phyloP scores from a whole-genome alignment of 305 asterid species.

The Fraxinus dipetala region DNA sequence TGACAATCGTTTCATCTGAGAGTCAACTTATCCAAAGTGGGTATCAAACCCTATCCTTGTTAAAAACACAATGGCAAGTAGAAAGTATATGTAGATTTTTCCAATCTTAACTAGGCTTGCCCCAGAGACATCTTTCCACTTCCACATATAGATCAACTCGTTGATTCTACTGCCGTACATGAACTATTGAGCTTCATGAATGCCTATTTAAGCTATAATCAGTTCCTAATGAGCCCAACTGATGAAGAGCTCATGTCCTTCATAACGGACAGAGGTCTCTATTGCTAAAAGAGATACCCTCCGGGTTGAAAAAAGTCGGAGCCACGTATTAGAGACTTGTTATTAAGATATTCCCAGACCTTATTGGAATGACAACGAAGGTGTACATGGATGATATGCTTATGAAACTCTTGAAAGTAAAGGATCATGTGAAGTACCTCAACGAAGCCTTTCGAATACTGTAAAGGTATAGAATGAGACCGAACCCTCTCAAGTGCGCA shows the following conservation, averaged over 20 bases:
- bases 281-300: background rate
- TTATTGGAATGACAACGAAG: background rate
- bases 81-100: background rate
- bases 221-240: no score
- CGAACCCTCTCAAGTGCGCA: background rate
- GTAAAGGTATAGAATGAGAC: background rate
- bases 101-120: background rate
- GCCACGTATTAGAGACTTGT: background rate
- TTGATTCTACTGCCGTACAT: background rate
- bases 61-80: background rate
- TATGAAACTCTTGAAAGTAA: background rate
- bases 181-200: background rate
- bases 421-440: background rate
- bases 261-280: background rate
- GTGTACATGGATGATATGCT: background rate
- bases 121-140: background rate
- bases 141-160: background rate
- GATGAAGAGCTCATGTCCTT: background rate
- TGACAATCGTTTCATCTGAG: background rate
- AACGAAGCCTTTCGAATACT: background rate
- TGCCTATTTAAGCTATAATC: background rate
- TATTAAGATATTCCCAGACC: background rate
- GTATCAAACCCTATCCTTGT: background rate
- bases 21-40: no score
- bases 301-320: background rate